Percentiles rank a stretch among this genome's conserved stretches.
phyloP scores from a whole-genome alignment of 2,329 filamentous ascomycete genomes.

The Grosmannia serpens region DNA sequence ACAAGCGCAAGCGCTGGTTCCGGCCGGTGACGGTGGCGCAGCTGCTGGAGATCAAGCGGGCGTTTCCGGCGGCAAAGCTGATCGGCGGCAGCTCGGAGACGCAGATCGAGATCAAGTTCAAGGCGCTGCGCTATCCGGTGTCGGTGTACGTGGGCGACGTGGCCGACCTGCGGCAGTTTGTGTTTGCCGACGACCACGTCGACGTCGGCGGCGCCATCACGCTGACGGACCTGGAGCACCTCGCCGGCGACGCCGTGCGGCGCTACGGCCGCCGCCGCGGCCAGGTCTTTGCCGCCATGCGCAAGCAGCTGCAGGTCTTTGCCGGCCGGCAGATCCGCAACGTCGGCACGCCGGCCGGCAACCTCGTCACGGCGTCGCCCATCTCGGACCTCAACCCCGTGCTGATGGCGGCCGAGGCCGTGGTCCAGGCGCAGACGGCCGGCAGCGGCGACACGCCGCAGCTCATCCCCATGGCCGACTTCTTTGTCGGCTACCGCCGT shows the following conservation, averaged over 20 bases:
- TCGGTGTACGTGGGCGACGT: slow-evolving; percentile 94
- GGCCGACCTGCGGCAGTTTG: slow-evolving; percentile 71
- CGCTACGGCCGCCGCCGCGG: slow-evolving; percentile 61
- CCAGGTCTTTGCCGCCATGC: slow-evolving; percentile 80
- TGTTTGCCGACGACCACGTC: slow-evolving; percentile 67
- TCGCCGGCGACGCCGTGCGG: slow-evolving; percentile 67
- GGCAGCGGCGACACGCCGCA: slow-evolving; percentile 31
- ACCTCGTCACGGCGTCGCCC: slow-evolving; percentile 85
- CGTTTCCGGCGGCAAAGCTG: slow-evolving; percentile 77
- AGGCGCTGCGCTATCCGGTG: slow-evolving; percentile 77
- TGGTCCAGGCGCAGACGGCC: slow-evolving; percentile 64
- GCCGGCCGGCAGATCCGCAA: slow-evolving; percentile 93
- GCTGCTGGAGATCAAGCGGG: slow-evolving; percentile 81
- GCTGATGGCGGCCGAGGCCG: slow-evolving; percentile 75
- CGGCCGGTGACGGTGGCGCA: slow-evolving; percentile 78
- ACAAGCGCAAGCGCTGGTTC: slow-evolving; percentile 91
- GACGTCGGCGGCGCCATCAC: slow-evolving; percentile 90
- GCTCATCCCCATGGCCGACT: slow-evolving; percentile 82
- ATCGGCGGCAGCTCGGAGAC: slow-evolving; percentile 96
- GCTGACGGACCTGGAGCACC: slow-evolving; percentile 78
- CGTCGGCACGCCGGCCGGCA: slow-evolving; percentile 92
- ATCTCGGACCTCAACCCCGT: slow-evolving; percentile 96
- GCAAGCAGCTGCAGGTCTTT: slow-evolving; percentile 91
- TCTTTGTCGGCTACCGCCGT: slow-evolving; percentile 83
- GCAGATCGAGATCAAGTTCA: slow-evolving; percentile 98